These are phyloP conservation scores for Pseudonitzschia multiseries DNA, from an alignment of 108 stramenopile species.

Conservation along the genomic window DNA sequence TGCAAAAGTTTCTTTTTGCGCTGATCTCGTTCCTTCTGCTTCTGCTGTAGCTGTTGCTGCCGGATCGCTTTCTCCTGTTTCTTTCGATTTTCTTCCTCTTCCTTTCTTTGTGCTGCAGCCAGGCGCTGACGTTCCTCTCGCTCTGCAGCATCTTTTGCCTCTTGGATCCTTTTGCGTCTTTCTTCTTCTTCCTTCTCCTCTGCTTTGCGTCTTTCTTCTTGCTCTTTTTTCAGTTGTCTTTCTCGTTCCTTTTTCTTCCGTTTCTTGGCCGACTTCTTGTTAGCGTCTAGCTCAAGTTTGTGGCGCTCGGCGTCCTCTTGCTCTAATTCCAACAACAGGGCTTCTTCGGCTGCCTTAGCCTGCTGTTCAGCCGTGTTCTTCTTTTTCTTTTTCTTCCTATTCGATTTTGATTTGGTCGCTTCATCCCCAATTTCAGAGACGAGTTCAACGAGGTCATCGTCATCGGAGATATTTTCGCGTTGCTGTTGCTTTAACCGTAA, in stretches of 20 bases:
- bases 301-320: constrained; percentile 71
- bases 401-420: constrained; percentile 10
- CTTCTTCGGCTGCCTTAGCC: constrained; percentile 83
- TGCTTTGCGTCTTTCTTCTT: constrained; percentile 64
- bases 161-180: constrained; percentile 46
- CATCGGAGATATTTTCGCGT: constrained; percentile 64
- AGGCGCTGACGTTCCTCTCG: constrained; percentile 45
- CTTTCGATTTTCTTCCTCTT: constrained; percentile 48
- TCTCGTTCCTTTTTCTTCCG: constrained; percentile 86
- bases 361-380: constrained; percentile 80
- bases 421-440: neutral
- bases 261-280: constrained; percentile 81
- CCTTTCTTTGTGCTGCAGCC: constrained; percentile 21
- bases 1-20: neutral
- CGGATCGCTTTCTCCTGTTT: constrained; percentile 27
- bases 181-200: constrained; percentile 56
- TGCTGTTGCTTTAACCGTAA: constrained; percentile 81
- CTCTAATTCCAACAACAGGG: constrained; percentile 77
- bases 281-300: constrained; percentile 67
- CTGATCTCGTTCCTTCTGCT: constrained; percentile 23
- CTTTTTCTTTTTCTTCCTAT: constrained; percentile 50
- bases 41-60: constrained; percentile 33
- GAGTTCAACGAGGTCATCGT: constrained; percentile 16
- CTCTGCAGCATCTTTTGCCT: constrained; percentile 46
- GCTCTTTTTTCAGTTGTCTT: constrained; percentile 70